Base-by-base conservation (phyloP, 1,284 basidiomycete genomes). In the Termitomyces sp. region DNA sequence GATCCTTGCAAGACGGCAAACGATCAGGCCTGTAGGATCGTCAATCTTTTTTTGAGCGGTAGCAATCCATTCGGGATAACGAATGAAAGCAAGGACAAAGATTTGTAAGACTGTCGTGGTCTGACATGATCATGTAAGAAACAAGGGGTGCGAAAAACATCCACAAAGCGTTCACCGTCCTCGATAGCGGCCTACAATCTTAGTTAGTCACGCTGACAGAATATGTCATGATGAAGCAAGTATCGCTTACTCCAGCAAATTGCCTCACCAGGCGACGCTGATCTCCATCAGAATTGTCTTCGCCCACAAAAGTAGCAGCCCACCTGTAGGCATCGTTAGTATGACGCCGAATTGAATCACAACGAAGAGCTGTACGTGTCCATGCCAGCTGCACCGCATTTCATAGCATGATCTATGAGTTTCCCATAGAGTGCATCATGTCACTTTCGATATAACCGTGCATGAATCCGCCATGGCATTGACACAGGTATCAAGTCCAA, bases 1-100 rank as follows among this genome's bases (percentile, higher is more conserved):
- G 50, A 28, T 52, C 50, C 41, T 45, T 44, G 24, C 45, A 52
- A 17, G 51, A 38, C 24, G 51, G 51, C 17, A 52, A 26, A 10
- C 51, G 51, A 28, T 52, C 51, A 19, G 10, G 19, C n/a, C 51
- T 9, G 46, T 42, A 38, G 31, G 17, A 9, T 19, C 19, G 15
- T 52, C 51, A 17, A 52, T 34, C 34, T 52, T 43, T 5, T 26
- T 38, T 21, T 52, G 51, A 2, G 51, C 51, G 6, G 2, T 19
- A 7, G 26, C 13, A 26, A 52, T 39, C 41, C 40, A 52, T 24
- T 52, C 41, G 6, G 50, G 50, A 28, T 44, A 44, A 33, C 10
- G 33, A 12, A 52, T 33, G n/a, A 33, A 52, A 21, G 31, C 50
- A 6, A 52, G 50, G 7, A 52, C 31, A 19, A 52, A 52, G 9